These are phyloP conservation scores for Podila clonocystis DNA, from an alignment of 192 early-diverging fungal species.

Conservation along the genomic window DNA sequence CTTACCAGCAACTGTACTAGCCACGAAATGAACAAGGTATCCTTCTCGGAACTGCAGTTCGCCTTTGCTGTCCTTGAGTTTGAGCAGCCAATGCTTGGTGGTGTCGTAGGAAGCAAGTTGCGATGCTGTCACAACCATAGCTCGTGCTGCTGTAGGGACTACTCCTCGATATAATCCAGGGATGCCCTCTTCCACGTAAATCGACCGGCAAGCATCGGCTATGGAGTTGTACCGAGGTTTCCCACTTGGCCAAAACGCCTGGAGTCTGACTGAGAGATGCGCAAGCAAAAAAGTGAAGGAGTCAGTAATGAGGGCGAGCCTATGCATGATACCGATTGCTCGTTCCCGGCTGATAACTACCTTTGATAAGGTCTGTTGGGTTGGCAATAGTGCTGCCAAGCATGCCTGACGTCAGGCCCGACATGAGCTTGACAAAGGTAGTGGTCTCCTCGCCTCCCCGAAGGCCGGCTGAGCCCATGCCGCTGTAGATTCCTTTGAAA, in stretches of 20 bases:
- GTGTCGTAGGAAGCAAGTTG: constrained; percentile 63
- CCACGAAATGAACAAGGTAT: constrained; percentile 44
- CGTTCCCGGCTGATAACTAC: not conserved
- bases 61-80: constrained; percentile 12
- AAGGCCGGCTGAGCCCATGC: constrained; percentile 15
- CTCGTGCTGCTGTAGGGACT: constrained; percentile 55
- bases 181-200: constrained; percentile 48
- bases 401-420: constrained; percentile 50
- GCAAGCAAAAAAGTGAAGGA: not conserved
- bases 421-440: constrained; percentile 29
- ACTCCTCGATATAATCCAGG: constrained; percentile 59
- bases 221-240: constrained; percentile 45
- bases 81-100: constrained; percentile 56
- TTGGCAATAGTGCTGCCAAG: constrained; percentile 50
- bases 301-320: not conserved
- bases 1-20: constrained; percentile 54
- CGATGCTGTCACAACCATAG: constrained; percentile 58
- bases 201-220: constrained; percentile 30
- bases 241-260: constrained; percentile 46
- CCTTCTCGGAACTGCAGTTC: constrained; percentile 46
- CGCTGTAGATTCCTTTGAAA: constrained; percentile 45
- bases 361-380: constrained; percentile 55
- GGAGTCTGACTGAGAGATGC: constrained; percentile 34
- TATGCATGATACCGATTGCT: too few species aligned
- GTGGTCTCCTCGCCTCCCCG: constrained; percentile 33